Conservation (phyloP, 805 yeast species). For the Danielozyma ontarioensis region DNA sequence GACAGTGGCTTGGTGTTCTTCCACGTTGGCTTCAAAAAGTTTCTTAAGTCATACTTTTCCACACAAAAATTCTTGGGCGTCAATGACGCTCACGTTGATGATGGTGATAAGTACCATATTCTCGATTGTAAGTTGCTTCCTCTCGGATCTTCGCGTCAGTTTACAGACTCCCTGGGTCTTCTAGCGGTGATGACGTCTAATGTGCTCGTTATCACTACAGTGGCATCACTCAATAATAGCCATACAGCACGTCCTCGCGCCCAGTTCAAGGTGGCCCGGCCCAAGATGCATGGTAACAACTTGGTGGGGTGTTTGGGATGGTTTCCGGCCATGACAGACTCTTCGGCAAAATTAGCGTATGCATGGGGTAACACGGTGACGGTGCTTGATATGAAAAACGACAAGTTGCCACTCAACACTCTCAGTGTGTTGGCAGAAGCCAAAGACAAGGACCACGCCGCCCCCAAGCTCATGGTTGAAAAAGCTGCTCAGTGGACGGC, state of each 20-base stretch:
- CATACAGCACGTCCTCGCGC: conserved; percentile 28
- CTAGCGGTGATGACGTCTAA: conserved; percentile 54
- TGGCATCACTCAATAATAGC: conserved; percentile 39
- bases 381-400: conserved; percentile 44
- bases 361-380: conserved; percentile 63
- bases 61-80: conserved; percentile 52
- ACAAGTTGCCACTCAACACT: conserved; percentile 28
- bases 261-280: conserved; percentile 49
- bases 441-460: conserved; percentile 33
- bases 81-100: conserved; percentile 18
- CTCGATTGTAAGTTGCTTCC: conserved; percentile 48
- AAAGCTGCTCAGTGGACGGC: conserved; percentile 21
- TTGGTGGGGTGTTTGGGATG: conserved; percentile 54
- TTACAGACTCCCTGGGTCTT: conserved; percentile 54
- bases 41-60: conserved; percentile 45
- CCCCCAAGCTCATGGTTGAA: conserved; percentile 21
- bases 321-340: conserved; percentile 52
- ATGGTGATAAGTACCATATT: conserved; percentile 10
- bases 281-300: conserved; percentile 27
- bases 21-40: conserved; percentile 59
- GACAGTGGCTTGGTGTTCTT: conserved; percentile 43
- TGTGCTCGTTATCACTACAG: conserved; percentile 48
- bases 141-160: conserved; percentile 48
- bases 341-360: conserved; percentile 51
- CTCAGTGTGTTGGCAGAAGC: conserved; percentile 19